Base-by-base conservation (phyloP, 768 basidiomycete species). In the Kockovaella imperatae region DNA sequence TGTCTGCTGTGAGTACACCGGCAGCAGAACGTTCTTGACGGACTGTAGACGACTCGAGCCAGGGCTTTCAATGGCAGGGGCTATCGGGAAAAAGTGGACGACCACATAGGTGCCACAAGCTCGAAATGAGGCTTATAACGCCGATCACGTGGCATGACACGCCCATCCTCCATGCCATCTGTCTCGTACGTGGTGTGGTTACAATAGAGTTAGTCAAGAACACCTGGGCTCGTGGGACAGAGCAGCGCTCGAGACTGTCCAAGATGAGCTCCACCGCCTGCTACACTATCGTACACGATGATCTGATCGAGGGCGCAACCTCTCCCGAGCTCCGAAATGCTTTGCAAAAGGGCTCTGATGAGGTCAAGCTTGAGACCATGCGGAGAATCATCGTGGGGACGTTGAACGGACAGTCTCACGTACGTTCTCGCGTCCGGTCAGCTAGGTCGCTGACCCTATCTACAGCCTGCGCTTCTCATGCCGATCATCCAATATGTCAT, bases 401-500 rank as follows among this genome's bases (percentile, higher is more conserved):
- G 38, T 83, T 95, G 73, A 96, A 93, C 76, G 93, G 91, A 29
- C 89, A 87, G 72, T 77, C 83, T 54, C 86, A 91, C 76, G 91
- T 86, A 63, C 66, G 82, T 64, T 14, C 20, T 3, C n/a, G 42
- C 30, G 40, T 42, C 14, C 28, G 23, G 30, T 38, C 17, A 35
- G 26, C 23, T 7, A 17, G 5, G 29, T 1, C 28, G 36, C 49
- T 49, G 36, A 50, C 30, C 1, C 3, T 17, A n/a, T 26, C 41
- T 41, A 8, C 66, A 93, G 89, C 87, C 89, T n/a, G 74, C 80
- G 44, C 72, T 97, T 42, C 81, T 96, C 74, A 97, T 99, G 91
- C 87, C 90, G 5, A 84, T 97, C 72, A 97, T 99, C 59, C 95
- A 99, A 80, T 95, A 83, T 74, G 85, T 93, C 54, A 80, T 97